Conservation (phyloP, 2,329 filamentous ascomycete species). For the Aspergillus udagawae region DNA sequence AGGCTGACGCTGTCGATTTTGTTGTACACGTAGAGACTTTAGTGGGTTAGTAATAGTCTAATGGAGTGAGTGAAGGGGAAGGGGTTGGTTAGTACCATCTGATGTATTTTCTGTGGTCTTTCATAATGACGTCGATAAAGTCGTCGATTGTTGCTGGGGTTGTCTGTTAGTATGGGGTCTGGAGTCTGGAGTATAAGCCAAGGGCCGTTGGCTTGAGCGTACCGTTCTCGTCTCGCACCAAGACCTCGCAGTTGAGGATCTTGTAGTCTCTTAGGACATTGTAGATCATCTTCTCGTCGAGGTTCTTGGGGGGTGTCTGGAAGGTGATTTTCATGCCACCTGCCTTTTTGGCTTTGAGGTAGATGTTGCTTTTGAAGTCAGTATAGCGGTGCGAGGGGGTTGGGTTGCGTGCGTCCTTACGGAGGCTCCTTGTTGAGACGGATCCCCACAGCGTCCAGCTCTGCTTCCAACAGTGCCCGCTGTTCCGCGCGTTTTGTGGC, state of each 20-base stretch:
- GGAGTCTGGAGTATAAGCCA: not conserved
- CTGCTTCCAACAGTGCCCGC: slow-evolving; percentile 79
- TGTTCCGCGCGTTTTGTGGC: slow-evolving; percentile 96
- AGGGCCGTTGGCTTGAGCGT: slow-evolving; percentile 10
- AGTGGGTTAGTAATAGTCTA: not conserved
- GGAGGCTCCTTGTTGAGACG: slow-evolving; percentile 86
- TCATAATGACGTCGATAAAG: slow-evolving; percentile 99
- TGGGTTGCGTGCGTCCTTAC: slow-evolving; percentile 45
- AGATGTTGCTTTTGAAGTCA: slow-evolving; percentile 69
- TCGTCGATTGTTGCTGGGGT: slow-evolving; percentile 81
- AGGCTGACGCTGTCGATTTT: slow-evolving; percentile 95
- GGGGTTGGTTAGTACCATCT: slow-evolving; percentile 47
- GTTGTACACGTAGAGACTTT: slow-evolving; percentile 94
- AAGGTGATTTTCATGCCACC: slow-evolving; percentile 99
- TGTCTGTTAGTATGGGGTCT: slow-evolving; percentile 3
- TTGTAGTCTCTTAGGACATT: slow-evolving; percentile 99
- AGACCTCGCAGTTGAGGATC: slow-evolving; percentile 93
- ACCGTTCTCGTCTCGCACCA: slow-evolving; percentile 87
- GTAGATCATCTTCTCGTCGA: slow-evolving; percentile 97
- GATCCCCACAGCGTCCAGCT: slow-evolving; percentile 93
- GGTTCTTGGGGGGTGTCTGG: slow-evolving; percentile 76
- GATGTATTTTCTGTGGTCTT: slow-evolving; percentile 97
- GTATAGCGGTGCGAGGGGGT: not conserved
- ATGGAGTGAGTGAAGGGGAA: not conserved
- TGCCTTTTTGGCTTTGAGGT: slow-evolving; percentile 90